Conservation (phyloP, 495 filamentous ascomycete genomes). For the Thermothielavioides terrestris region DNA sequence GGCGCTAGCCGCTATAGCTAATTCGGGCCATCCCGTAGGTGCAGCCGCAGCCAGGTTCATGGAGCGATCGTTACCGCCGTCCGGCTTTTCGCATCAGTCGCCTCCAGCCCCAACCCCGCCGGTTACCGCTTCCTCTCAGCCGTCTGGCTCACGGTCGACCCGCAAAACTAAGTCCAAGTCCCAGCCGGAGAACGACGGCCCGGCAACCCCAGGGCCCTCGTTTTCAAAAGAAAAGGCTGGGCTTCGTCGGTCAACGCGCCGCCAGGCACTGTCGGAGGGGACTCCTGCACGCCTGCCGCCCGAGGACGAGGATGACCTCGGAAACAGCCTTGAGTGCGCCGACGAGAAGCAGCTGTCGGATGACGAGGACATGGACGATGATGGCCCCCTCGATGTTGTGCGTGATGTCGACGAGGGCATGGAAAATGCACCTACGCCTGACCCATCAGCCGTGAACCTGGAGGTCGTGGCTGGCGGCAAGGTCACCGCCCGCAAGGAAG, state of each 20-base stretch:
- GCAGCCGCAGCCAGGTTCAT: constrained; percentile 38
- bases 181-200: constrained; percentile 25
- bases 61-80: constrained; percentile 29
- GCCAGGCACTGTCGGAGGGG: constrained; percentile 40
- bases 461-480: constrained; percentile 86
- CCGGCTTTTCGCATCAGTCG: constrained; percentile 17
- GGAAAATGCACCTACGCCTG: constrained; percentile 58
- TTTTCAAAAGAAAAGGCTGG: constrained; percentile 41
- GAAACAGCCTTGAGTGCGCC: constrained; percentile 77
- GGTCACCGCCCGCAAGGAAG: constrained; percentile 93
- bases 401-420: constrained; percentile 87
- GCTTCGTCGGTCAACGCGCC: constrained; percentile 46
- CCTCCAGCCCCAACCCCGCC: constrained; percentile 20
- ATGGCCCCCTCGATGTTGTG: constrained; percentile 71
- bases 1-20: constrained; percentile 70
- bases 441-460: constrained; percentile 84
- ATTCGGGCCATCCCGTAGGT: constrained; percentile 48
- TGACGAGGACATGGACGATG: constrained; percentile 63
- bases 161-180: constrained; percentile 42
- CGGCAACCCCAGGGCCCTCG: constrained; percentile 31
- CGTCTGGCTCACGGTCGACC: constrained; percentile 32
- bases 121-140: constrained; percentile 26
- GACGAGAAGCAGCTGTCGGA: constrained; percentile 81
- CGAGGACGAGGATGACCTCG: constrained; percentile 48
- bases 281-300: constrained; percentile 43